Evolutionary conservation across 768 basidiomycete genomes (phyloP).

Genomic region (Tulasnella sp.): DNA sequence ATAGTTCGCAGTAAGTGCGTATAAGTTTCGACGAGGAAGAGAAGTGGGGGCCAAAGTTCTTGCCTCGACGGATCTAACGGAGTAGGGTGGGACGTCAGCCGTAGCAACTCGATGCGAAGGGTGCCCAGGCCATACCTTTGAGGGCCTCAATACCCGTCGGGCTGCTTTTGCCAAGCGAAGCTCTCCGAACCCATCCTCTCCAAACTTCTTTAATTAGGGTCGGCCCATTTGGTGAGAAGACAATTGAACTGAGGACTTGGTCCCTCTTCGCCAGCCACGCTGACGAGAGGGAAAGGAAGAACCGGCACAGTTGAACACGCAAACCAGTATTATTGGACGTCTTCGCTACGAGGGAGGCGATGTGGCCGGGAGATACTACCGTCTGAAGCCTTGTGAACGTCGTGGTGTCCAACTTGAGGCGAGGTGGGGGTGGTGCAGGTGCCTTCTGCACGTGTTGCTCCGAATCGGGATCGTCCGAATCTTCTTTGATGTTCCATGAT

Average conservation of each 20-base stretch:
- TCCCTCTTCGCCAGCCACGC: constrained; percentile 62
- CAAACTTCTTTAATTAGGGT: constrained; percentile 71
- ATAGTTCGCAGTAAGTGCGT: constrained; percentile 81
- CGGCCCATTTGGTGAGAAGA: constrained; percentile 50
- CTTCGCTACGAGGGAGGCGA: constrained; percentile 43
- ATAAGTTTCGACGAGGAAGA: constrained; percentile 79
- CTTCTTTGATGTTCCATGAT: neutral
- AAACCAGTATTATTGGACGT: constrained; percentile 40
- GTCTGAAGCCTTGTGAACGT: constrained; percentile 63
- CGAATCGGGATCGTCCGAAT: no score
- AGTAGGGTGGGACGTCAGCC: neutral
- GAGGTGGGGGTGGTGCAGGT: constrained; percentile 37
- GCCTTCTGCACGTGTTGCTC: neutral
- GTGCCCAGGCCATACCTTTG: constrained; percentile 39
- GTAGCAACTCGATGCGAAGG: constrained; percentile 16
- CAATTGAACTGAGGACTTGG: constrained; percentile 51
- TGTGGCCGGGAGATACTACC: constrained; percentile 47
- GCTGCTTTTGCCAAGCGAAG: constrained; percentile 56
- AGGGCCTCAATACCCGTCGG: neutral
- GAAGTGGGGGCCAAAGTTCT: constrained; percentile 59
- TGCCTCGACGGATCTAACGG: constrained; percentile 47
- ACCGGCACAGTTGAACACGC: constrained; percentile 51
- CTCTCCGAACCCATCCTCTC: constrained; percentile 56
- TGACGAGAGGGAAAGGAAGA: constrained; percentile 55
- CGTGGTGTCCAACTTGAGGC: constrained; percentile 53